Evolutionary conservation across 148 eudicot species (phyloP).

Genomic region (Drosera capensis): DNA sequence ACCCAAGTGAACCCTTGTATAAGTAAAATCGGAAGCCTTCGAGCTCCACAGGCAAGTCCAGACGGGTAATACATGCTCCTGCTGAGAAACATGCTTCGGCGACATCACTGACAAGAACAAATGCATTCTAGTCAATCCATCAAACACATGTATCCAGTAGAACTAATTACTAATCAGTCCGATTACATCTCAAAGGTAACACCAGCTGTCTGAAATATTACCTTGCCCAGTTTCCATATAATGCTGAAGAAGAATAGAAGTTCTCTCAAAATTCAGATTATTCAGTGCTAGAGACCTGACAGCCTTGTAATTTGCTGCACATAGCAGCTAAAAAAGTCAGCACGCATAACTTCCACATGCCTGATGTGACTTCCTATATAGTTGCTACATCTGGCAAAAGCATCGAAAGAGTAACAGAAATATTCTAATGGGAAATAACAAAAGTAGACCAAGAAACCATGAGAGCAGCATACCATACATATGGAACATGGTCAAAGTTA

Average conservation of each 20-base stretch:
- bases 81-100: constrained; percentile 46
- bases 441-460: neutral
- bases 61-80: constrained; percentile 73
- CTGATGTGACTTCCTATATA: too few species aligned
- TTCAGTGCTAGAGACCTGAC: constrained; percentile 69
- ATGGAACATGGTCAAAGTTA: constrained; percentile 81
- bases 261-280: constrained; percentile 71
- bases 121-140: constrained; percentile 10
- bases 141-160: neutral
- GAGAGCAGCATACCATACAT: constrained; percentile 71
- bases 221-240: constrained; percentile 82
- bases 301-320: constrained; percentile 89
- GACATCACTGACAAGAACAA: constrained; percentile 44
- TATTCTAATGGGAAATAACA: neutral
- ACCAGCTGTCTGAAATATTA: constrained; percentile 10
- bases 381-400: too few species aligned
- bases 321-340: constrained; percentile 3
- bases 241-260: constrained; percentile 63
- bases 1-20: constrained; percentile 44
- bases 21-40: constrained; percentile 20
- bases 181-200: neutral
- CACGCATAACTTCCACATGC: neutral
- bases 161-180: neutral
- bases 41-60: constrained; percentile 63
- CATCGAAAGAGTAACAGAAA: neutral